Conservation (phyloP, 2,329 filamentous ascomycete genomes). For the Aspergillus ochraceus region DNA sequence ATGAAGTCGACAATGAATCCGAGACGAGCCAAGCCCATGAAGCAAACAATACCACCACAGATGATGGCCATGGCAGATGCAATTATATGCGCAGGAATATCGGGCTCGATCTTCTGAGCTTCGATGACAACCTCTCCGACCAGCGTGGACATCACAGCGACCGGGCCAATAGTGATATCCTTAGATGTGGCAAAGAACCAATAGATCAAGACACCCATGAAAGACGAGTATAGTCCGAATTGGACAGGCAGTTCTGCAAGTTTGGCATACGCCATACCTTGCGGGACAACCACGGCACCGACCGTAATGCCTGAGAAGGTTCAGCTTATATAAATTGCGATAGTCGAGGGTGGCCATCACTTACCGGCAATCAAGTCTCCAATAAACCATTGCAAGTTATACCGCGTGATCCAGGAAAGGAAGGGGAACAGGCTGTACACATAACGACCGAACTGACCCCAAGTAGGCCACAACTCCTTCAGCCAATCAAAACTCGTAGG, state of each 20-base stretch:
- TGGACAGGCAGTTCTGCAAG: slow-evolving; percentile 77
- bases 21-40: slow-evolving; percentile 74
- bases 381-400: slow-evolving; percentile 84
- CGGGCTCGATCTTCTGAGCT: slow-evolving; percentile 57
- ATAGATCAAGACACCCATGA: slow-evolving; percentile 92
- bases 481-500: slow-evolving; percentile 76
- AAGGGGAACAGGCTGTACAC: slow-evolving; percentile 79
- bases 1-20: slow-evolving; percentile 95
- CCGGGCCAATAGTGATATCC: slow-evolving; percentile 95
- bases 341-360: slow-evolving; percentile 21
- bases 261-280: slow-evolving; percentile 92
- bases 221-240: slow-evolving; percentile 90
- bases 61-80: slow-evolving; percentile 79
- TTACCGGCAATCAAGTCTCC: slow-evolving; percentile 87
- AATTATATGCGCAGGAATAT: slow-evolving; percentile 62
- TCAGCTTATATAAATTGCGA: background rate
- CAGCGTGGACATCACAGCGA: slow-evolving; percentile 92
- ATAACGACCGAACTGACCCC: slow-evolving; percentile 60
- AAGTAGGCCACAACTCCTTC: slow-evolving; percentile 60
- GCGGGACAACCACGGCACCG: slow-evolving; percentile 83
- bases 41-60: slow-evolving; percentile 72
- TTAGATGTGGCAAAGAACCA: slow-evolving; percentile 99
- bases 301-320: slow-evolving; percentile 61
- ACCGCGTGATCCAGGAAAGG: slow-evolving; percentile 79
- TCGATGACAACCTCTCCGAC: slow-evolving; percentile 77